Evolutionary conservation across 441 rosid genomes (phyloP), one percentile per base, ranked within the genome.

Genomic region (Syzygium malaccense): DNA sequence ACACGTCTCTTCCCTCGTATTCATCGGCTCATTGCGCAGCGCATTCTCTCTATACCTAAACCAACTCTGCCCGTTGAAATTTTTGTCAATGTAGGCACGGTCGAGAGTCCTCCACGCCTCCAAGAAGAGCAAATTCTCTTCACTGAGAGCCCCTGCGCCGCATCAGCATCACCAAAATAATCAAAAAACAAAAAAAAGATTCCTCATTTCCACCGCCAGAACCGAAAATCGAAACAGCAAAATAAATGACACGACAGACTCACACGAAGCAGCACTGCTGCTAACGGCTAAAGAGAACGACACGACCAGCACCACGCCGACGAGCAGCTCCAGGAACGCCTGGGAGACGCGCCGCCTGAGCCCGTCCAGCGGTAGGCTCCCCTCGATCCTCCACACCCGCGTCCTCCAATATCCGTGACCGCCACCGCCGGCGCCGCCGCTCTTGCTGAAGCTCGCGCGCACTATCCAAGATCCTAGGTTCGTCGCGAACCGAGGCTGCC

Each of bases 21-120:
- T 97, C 99, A 97, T 98, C 7, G 97, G 96, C 88, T 96, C 99
- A 88, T 92, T 95, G 68, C 95, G 96, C 87, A 98, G 90, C n/a
- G 98, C 99, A 90, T 93, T 91, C 91, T 98, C 99, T 94, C 99
- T 95, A 80, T 98, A 98, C 71, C 96, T 96, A 92, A 98, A 98
- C 99, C 99, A 97, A 92, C 98, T 96, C 91, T 98, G 99, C 26
- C 98, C 99, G 89, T 98, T 98, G 88, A 98, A 98, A 75, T 93
- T 94, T 88, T 98, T 98, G 91, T 98, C 99, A 30, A 97, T 90
- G 88, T 95, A 98, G 1, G 99, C 98, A 66, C 98, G 98, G 90
- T 97, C 99, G 90, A 98, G 95, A 15, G 98, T 95, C 89, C 99
- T 96, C 99, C 99, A 98, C 85, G 99, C 80, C 80, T 71, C 80